A percentile compares a stretch with the other conserved stretches of the same genome.
Conservation (phyloP, 371 early-diverging fungal genomes). For the Nosema muscidifuracis region DNA sequence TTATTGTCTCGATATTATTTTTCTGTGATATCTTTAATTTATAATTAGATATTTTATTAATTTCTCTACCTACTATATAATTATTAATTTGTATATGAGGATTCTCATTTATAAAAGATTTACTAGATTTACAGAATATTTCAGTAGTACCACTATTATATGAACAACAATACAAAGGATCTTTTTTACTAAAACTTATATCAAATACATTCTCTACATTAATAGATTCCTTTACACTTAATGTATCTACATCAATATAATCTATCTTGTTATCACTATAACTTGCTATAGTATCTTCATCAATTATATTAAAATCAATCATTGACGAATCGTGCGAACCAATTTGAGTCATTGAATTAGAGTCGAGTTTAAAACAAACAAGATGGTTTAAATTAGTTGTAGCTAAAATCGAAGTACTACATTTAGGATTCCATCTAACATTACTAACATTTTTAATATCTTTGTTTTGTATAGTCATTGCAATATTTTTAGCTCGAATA, state of each 20-base stretch:
- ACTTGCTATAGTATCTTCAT: slow-evolving; percentile 5
- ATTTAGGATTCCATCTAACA: slow-evolving; percentile 37
- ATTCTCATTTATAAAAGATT: neutral
- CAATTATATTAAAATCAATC: slow-evolving; percentile 5
- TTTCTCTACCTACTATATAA: slow-evolving; percentile 12
- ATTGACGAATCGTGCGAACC: slow-evolving; percentile 5
- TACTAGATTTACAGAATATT: slow-evolving; percentile 9
- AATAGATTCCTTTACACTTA: neutral
- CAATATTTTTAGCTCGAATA: slow-evolving; percentile 58
- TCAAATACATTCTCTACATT: slow-evolving; percentile 11
- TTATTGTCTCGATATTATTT: neutral
- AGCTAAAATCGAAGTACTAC: slow-evolving; percentile 40
- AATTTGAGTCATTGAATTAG: slow-evolving; percentile 17
- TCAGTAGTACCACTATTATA: slow-evolving; percentile 40
- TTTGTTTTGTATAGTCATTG: slow-evolving; percentile 43
- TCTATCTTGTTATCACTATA: slow-evolving; percentile 19
- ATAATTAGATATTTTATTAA: slow-evolving; percentile 8
- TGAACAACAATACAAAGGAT: slow-evolving; percentile 19
- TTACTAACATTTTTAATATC: slow-evolving; percentile 26
- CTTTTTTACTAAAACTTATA: slow-evolving; percentile 26
- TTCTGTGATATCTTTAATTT: neutral
- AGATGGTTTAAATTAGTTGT: slow-evolving; percentile 18
- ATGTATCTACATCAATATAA: slow-evolving; percentile 7
- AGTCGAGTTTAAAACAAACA: slow-evolving; percentile 29
- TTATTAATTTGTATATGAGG: neutral